Evolutionary conservation across 768 basidiomycete genomes (phyloP).

Genomic region (Chalciporus chontae): DNA sequence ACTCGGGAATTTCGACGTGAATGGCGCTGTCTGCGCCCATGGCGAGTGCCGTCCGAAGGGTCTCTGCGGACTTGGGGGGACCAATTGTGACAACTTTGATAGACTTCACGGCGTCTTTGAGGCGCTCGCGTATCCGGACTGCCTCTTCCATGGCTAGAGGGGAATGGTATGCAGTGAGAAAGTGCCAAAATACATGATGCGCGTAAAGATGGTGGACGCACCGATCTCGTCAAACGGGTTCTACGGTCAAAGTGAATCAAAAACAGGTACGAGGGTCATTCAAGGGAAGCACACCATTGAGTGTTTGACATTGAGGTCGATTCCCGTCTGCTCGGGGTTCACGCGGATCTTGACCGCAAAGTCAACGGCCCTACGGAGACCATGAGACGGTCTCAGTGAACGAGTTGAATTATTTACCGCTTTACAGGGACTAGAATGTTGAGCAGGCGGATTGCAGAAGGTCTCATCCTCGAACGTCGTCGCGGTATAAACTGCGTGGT

Average conservation of each 20-base stretch:
- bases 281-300: slow-evolving; percentile 71
- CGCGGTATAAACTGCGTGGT: slow-evolving; percentile 5
- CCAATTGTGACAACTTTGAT: slow-evolving; percentile 96
- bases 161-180: not conserved
- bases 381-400: not conserved
- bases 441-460: slow-evolving; percentile 65
- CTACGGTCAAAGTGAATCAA: slow-evolving; percentile 37
- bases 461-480: slow-evolving; percentile 53
- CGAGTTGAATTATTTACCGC: slow-evolving; percentile 45
- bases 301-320: slow-evolving; percentile 97
- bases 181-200: not conserved
- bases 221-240: slow-evolving; percentile 99
- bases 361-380: slow-evolving; percentile 71
- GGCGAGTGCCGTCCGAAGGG: slow-evolving; percentile 91
- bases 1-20: slow-evolving; percentile 83
- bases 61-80: slow-evolving; percentile 84
- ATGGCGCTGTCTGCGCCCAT: slow-evolving; percentile 96
- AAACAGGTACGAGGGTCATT: not conserved
- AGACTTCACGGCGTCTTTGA: slow-evolving; percentile 71
- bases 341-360: slow-evolving; percentile 99
- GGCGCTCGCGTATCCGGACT: slow-evolving; percentile 84
- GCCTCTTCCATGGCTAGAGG: slow-evolving; percentile 91
- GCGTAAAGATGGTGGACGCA: slow-evolving; percentile 26
- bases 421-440: slow-evolving; percentile 95
- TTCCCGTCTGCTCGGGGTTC: slow-evolving; percentile 89